Base-by-base conservation (phyloP, 371 early-diverging fungal genomes). In the Chytridiales sp. region DNA sequence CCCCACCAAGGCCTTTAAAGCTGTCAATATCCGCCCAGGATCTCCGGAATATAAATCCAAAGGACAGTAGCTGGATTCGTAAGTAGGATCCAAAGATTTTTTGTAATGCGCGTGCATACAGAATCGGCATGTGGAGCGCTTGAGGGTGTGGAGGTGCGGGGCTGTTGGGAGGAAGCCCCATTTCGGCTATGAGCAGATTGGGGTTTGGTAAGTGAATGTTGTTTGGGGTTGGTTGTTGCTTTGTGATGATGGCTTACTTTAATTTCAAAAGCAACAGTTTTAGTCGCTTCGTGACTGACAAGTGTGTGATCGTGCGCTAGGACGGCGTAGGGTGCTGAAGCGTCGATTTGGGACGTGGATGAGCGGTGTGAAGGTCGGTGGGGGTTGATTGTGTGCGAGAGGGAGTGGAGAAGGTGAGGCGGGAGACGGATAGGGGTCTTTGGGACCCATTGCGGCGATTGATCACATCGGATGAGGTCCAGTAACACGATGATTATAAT, bases 81-180 rank as follows among this genome's bases (percentile, higher is more conserved):
- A 17, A 17, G 9, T 29, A 36, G 30, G 30, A 6, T 32, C 39
- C 38, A 21, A 32, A 36, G 8, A 26, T 19, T 5, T 6, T 35
- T 52, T 67, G 35, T 31, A 39, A 19, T 35, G 19, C 35, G 46
- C 24, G 60, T 70, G 64, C 41, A 47, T 31, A 46, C 67, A 66
- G 34, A 64, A 70, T 8, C 70, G 46, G 36, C 64, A 70, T 27
- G 50, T 32, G 36, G 21, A n/a, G 13, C 2, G 17, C 27, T 46
- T 43, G 27, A 48, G 15, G 26, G 11, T 26, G 21, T 27, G 24
- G 11, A 47, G 17, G 4, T 15, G 62, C n/a, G 8, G 30, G 29
- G n/a, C 35, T 17, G 19, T 6, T 3, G 66, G 64, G n/a, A 60
- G 26, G 31, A 71, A 71, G n/a, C 58, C 65, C 72, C 67, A 71